phyloP scores from a whole-genome alignment of 2,329 filamentous ascomycete species.

The Alternaria sp. region DNA sequence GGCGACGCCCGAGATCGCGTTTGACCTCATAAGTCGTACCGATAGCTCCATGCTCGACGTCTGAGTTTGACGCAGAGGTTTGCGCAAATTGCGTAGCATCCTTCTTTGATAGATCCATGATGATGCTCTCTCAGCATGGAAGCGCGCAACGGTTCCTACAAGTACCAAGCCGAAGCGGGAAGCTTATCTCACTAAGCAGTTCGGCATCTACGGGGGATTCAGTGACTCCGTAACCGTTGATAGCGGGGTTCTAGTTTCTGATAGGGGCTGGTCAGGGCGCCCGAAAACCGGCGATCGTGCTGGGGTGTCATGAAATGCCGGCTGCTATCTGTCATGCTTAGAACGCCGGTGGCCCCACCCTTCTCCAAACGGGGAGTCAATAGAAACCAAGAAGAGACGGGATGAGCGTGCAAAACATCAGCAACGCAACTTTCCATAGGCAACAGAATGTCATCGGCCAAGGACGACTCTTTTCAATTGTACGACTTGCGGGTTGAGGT shows the following conservation, averaged over 20 bases:
- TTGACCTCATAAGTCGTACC: constrained; percentile 2
- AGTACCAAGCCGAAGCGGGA: not conserved
- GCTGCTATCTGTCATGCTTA: not conserved
- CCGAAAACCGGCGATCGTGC: not conserved
- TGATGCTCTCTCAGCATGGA: not conserved
- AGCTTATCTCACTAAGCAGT: not conserved
- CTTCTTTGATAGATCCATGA: not conserved
- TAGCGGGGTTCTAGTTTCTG: not conserved
- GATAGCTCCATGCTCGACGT: not conserved
- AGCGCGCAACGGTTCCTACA: not conserved
- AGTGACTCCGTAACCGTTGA: not conserved
- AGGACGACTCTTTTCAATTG: constrained; percentile 10
- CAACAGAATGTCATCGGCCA: not conserved
- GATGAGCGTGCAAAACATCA: not conserved
- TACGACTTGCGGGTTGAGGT: constrained; percentile 14
- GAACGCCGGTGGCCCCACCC: not conserved
- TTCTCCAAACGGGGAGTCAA: not conserved
- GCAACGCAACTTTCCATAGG: not conserved
- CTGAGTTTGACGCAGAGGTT: not conserved
- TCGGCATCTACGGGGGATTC: not conserved
- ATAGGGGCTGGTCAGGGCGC: not conserved
- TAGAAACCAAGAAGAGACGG: not conserved
- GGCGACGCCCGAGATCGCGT: constrained; percentile 12
- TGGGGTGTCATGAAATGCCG: not conserved
- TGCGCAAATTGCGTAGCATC: not conserved